A percentile compares a stretch with the other conserved stretches of the same genome.
phyloP scores from a whole-genome alignment of 202 grass and related monocot genomes.

The Setaria italica region DNA sequence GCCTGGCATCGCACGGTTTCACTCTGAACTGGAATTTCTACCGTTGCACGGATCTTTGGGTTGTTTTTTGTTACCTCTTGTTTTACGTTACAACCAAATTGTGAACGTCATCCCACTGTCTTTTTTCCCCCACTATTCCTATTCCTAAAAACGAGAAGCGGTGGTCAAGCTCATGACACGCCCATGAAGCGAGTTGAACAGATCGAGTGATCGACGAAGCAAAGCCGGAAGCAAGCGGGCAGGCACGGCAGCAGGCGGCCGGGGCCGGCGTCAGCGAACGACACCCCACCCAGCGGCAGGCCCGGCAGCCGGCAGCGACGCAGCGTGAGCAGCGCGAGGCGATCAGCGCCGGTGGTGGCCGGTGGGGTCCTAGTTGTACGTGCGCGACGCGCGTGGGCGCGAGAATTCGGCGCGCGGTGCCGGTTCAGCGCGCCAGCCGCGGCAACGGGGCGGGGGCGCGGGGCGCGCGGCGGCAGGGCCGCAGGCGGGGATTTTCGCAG shows the following conservation, averaged over 20 bases:
- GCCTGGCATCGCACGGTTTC: not conserved
- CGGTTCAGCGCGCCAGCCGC: not conserved
- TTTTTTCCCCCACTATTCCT: not conserved
- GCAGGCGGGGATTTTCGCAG: not conserved
- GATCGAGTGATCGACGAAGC: constrained; percentile 9
- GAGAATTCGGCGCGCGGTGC: not conserved
- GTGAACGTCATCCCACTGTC: not conserved
- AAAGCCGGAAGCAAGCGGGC: not conserved
- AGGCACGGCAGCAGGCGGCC: not conserved
- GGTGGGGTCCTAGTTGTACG: not conserved
- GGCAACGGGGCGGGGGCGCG: not conserved
- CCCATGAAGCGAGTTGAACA: constrained; percentile 23
- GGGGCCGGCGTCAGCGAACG: constrained; percentile 11
- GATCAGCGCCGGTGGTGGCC: not conserved
- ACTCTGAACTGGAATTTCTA: not conserved
- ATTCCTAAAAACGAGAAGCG: not conserved
- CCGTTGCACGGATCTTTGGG: not conserved
- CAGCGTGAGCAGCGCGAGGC: not conserved
- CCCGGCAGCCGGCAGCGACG: not conserved
- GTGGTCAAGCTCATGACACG: constrained; percentile 36
- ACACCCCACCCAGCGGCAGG: not conserved
- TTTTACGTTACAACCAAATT: not conserved
- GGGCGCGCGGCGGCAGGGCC: not conserved
- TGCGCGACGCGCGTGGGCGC: not conserved
- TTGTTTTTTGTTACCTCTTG: not conserved